Evolutionary conservation across 2,329 filamentous ascomycete species (phyloP).

Genomic region (Colletotrichum lupini): DNA sequence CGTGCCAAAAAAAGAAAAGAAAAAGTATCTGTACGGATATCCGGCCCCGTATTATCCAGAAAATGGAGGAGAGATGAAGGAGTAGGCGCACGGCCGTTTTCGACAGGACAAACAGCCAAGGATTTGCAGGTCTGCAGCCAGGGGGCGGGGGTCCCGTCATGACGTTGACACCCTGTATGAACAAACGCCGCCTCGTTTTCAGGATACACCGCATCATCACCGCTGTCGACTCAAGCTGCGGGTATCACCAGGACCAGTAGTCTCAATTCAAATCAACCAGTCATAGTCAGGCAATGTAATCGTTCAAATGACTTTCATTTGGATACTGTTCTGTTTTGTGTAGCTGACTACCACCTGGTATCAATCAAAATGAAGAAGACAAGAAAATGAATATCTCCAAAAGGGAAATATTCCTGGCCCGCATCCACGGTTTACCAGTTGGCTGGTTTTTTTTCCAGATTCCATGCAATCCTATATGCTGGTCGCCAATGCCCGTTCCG

Average conservation of each 20-base stretch:
- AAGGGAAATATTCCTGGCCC: slow-evolving; percentile 11
- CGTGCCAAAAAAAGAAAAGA: too few relatives aligned
- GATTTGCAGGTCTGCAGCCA: background rate
- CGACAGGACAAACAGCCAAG: background rate
- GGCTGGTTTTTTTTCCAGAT: slow-evolving; percentile 2
- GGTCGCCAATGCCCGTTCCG: slow-evolving; percentile 21
- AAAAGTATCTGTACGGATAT: too few relatives aligned
- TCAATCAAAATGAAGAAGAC: slow-evolving; percentile 14
- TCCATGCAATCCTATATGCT: slow-evolving; percentile 34
- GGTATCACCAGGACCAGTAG: background rate
- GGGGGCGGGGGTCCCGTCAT: too few relatives aligned
- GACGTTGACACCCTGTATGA: background rate
- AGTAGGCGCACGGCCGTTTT: background rate
- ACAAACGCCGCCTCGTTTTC: background rate
- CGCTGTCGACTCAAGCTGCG: background rate
- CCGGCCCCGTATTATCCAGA: too few relatives aligned
- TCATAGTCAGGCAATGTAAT: background rate
- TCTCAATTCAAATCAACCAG: too few relatives aligned
- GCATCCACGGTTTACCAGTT: slow-evolving; percentile 17
- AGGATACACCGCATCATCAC: background rate
- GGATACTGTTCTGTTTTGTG: background rate
- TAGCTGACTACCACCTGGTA: slow-evolving; percentile 26
- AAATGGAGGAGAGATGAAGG: background rate
- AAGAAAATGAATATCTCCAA: slow-evolving; percentile 10
- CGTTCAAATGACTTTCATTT: slow-evolving; percentile 3